Evolutionary conservation across 2,329 filamentous ascomycete species (phyloP), one percentile per base, ranked within the genome.

Genomic region (Hypoxylon sp.): DNA sequence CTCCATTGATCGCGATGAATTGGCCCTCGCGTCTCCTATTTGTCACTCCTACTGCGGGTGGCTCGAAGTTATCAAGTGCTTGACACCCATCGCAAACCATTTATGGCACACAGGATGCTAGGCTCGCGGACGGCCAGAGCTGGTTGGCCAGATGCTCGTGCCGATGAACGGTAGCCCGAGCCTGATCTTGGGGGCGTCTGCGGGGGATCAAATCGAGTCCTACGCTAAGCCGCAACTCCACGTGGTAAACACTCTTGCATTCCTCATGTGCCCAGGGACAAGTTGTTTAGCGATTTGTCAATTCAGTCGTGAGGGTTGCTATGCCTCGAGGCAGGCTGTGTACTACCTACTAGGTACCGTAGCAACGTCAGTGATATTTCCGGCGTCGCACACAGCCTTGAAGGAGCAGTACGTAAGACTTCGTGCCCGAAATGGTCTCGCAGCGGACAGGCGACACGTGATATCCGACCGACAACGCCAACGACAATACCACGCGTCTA

Each of bases 1-100:
- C 68, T 68, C 65, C 68, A 68, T 70, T 66, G 53, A 52, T 48
- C n/a, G 42, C 46, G 27, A 47, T 61, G 48, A 50, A 60, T 58
- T 31, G 15, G 50, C 39, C n/a, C 57, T 63, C 50, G 15, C 2
- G n/a, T 10, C 31, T 62, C 54, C 29, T 56, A 70, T 68, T 70
- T 44, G 68, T 53, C 44, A 10, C 39, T 42, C 42, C 13, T 59
- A 19, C 42, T 46, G 65, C 50, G 17, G 24, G 50, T 47, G 53
- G 57, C 53, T 62, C 47, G 8, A 42, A 31, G 19, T 52, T 58
- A 32, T 19, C 46, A 54, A 13, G 50, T 31, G 27, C 31, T 67
- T 59, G 53, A 61, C 57, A 56, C 44, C 44, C 35, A 24, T 35
- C 42, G 52, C 46, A 53, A 61, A 24, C 56, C 63, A 59, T 47